These are phyloP conservation scores for Pterocarpus santalinus DNA, from an alignment of 306 rosid species.

Conservation along the genomic window DNA sequence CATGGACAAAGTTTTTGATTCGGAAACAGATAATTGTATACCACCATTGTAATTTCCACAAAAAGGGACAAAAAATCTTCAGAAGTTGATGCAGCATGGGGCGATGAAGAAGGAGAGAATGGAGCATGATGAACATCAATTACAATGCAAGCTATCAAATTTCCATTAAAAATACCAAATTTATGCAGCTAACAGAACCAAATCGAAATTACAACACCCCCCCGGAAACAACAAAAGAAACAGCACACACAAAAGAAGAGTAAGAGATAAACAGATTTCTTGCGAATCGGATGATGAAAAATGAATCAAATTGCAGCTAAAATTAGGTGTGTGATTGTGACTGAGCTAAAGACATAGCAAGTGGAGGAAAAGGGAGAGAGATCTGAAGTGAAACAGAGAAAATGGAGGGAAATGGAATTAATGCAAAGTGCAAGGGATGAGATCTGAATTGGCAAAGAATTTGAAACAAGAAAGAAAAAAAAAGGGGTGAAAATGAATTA, in stretches of 20 bases:
- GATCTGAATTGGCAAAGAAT: constrained; percentile 1
- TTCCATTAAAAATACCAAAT: background rate
- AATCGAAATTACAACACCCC: background rate
- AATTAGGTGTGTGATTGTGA: background rate
- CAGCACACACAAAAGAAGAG: background rate
- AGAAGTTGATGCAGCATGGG: background rate
- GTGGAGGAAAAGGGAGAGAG: background rate
- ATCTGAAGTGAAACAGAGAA: background rate
- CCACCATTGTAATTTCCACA: too few species aligned
- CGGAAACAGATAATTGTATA: background rate
- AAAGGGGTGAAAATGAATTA: constrained; percentile 33
- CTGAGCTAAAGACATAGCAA: background rate
- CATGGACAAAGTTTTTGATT: too few species aligned
- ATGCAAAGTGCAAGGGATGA: constrained; percentile 5
- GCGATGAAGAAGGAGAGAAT: too few species aligned
- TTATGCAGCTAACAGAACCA: background rate
- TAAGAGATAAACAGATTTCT: background rate
- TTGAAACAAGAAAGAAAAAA: background rate
- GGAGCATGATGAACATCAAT: background rate
- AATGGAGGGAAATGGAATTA: background rate
- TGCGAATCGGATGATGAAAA: background rate
- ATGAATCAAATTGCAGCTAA: background rate
- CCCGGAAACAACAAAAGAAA: background rate
- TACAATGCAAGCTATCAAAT: background rate
- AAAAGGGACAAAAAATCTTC: too few species aligned